Evolutionary conservation across 208 protist species (phyloP), one percentile per base, ranked within the genome.

Genomic region (Wallacemonas sp.): DNA sequence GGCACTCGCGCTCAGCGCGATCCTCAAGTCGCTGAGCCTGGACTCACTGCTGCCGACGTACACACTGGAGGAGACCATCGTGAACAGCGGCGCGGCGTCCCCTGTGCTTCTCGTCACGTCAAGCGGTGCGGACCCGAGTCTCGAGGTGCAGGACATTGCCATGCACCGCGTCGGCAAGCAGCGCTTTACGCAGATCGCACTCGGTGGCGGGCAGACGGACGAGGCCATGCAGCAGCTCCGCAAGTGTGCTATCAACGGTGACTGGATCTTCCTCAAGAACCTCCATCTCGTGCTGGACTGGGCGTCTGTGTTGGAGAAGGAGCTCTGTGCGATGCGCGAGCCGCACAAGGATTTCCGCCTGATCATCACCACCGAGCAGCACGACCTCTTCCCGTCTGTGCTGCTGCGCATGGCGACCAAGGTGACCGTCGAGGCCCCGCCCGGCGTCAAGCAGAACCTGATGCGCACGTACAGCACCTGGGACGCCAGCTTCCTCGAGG

Each of bases 241-340:
- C n/a, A 78, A 87, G 29, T 91, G 87, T 61, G 88, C 93, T 26
- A 78, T 65, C 47, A 78, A 91, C 32, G 96, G 97, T 29, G 76
- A 90, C 55, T 99, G 95, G 96, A 65, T 98, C 12, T 94, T 96
- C 63, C 76, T 99, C 12, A 99, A 99, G 83, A 99, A 99, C 71
- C 68, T 98, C 14, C 97, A 99, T 78, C 77, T 99, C 0, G 96
- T 98, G n/a, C 76, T 96, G 11, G 76, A 80, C 62, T 99, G 98
- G 97, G 83, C 97, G 14, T 74, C 87, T 0, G 71, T 85, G 26
- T 80, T 98, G 6, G 96, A 98, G 66, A 97, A 98, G 67, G 88
- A 96, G 70, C 70, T 99, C 29, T 86, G 83, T 58, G 54, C 83
- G 24, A 92, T 98, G 80, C 77, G 79, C 33, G 67, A 77, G 55